Conservation (phyloP, 2,329 filamentous ascomycete species). For the Zopfia rhizophila region DNA sequence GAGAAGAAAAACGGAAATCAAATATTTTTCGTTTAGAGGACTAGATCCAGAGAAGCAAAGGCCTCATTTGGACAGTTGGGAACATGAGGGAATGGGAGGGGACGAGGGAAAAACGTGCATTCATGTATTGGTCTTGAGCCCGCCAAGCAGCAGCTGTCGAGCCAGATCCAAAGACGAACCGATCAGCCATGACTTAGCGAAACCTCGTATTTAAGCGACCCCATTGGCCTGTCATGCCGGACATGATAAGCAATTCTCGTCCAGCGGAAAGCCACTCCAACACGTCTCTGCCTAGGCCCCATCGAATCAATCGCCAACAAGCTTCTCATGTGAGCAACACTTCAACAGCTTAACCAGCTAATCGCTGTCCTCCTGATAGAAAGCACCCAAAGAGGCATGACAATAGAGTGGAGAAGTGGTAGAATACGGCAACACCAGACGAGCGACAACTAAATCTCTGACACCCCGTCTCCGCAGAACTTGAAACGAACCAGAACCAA, state of each 20-base stretch:
- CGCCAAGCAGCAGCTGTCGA: neutral
- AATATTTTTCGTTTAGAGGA: too few relatives aligned
- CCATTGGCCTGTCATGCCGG: neutral
- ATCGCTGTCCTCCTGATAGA: neutral
- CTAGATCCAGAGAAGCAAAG: too few relatives aligned
- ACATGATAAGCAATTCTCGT: neutral
- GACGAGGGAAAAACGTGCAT: constrained; percentile 39
- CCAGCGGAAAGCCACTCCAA: neutral
- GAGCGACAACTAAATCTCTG: constrained; percentile 4
- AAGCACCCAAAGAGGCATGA: neutral
- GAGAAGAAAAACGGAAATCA: constrained; percentile 23
- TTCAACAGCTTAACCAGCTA: too few relatives aligned
- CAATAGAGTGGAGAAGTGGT: neutral
- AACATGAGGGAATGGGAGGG: neutral
- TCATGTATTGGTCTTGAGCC: constrained; percentile 45
- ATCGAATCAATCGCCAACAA: neutral
- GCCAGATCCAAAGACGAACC: neutral
- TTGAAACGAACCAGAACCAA: constrained; percentile 16
- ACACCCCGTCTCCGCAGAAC: constrained; percentile 8
- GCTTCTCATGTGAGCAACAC: neutral
- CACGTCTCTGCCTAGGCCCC: too few relatives aligned
- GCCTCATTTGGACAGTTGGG: too few relatives aligned
- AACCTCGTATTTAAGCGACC: neutral
- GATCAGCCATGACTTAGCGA: neutral
- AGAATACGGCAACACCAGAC: too few relatives aligned